Evolutionary conservation across 768 basidiomycete species (phyloP), one percentile per base, ranked within the genome.

Genomic region (Cystobasidiopsis lactophilus): DNA sequence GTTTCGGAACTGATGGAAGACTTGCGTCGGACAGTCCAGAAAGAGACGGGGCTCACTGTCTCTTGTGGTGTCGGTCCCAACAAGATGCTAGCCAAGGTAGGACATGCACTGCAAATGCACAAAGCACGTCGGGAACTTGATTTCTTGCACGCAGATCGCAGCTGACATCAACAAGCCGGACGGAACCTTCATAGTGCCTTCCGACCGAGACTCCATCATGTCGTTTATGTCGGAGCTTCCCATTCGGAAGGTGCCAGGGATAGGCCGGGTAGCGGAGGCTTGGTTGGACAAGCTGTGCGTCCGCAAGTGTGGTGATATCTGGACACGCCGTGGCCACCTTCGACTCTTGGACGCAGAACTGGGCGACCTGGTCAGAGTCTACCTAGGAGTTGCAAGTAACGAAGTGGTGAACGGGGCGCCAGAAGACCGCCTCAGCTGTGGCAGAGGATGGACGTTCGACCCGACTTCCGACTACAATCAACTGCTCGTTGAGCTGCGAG

Each of bases 51-150:
- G 51, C 65, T 96, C 47, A 96, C 93, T 2, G 85, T 83, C 50
- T 88, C 84, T 59, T 88, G 88, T 29, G 93, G 93, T 2, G 86
- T 96, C 53, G 88, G 91, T 0, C 83, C 91, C 1, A 96, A 89
- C 67, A 82, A 82, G 78, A 86, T 88, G 80, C 72, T 96, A n/a
- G 85, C 88, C 38, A 96, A 96, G n/a, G n/a, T n/a, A n/a, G n/a
- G n/a, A n/a, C n/a, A n/a, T n/a, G n/a, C n/a, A n/a, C n/a, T n/a
- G n/a, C n/a, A n/a, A n/a, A n/a, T n/a, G n/a, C n/a, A n/a, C n/a
- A n/a, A n/a, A n/a, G n/a, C n/a, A n/a, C n/a, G n/a, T n/a, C n/a
- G n/a, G n/a, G n/a, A n/a, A n/a, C n/a, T n/a, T n/a, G n/a, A n/a
- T n/a, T n/a, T n/a, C n/a, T n/a, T n/a, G n/a, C n/a, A n/a, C n/a